These are phyloP conservation scores for Herpetospermum pedunculosum DNA, from an alignment of 306 rosid genomes.

Conservation along the genomic window DNA sequence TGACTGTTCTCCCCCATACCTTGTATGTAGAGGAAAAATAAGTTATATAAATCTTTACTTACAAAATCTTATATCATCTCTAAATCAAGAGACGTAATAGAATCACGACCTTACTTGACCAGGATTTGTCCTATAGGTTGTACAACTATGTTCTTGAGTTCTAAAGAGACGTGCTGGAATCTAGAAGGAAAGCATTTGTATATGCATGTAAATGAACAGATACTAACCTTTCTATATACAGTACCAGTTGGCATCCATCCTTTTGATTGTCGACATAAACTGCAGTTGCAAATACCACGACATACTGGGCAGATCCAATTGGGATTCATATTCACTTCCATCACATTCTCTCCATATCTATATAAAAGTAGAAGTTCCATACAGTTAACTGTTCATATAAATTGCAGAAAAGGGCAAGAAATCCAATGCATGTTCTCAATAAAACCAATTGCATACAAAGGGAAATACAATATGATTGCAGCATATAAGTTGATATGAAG, in stretches of 20 bases:
- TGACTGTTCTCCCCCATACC: background rate
- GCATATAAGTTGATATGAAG: background rate
- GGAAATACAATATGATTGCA: background rate
- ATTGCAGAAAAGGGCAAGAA: background rate
- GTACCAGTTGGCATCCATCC: constrained; percentile 75
- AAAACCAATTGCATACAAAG: background rate
- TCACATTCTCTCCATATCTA: constrained; percentile 69
- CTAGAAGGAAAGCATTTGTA: background rate
- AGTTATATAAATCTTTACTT: background rate
- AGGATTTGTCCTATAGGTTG: background rate
- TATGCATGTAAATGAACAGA: background rate
- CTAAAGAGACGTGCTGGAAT: background rate
- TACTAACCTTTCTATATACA: constrained; percentile 46
- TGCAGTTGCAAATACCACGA: constrained; percentile 69
- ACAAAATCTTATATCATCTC: background rate
- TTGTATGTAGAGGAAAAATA: background rate
- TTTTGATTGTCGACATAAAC: constrained; percentile 46
- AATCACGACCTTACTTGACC: background rate
- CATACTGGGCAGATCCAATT: constrained; percentile 63
- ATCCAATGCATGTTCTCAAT: background rate
- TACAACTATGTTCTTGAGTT: too few relatives aligned
- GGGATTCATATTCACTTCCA: constrained; percentile 32
- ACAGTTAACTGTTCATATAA: background rate
- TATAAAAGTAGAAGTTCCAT: background rate
- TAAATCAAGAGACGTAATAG: background rate